Evolutionary conservation across 2,329 filamentous ascomycete species (phyloP).

Genomic region (Pseudogymnoascus sp.): DNA sequence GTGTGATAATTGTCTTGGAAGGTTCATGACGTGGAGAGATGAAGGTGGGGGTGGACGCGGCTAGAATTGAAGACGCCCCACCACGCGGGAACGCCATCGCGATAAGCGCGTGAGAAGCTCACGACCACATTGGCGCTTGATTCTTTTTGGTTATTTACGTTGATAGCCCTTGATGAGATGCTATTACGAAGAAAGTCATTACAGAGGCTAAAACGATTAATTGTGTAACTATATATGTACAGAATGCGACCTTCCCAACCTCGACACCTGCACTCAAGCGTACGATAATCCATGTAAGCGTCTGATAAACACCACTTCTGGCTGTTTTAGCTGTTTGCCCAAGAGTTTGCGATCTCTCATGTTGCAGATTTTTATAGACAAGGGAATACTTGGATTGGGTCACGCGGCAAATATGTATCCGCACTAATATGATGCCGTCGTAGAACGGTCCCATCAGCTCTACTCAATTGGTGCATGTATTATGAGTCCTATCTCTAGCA

Average conservation of each 20-base stretch:
- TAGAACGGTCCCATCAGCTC: background rate
- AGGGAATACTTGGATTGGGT: background rate
- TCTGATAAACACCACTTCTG: background rate
- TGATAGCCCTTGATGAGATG: background rate
- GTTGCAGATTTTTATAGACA: background rate
- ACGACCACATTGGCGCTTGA: background rate
- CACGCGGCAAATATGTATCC: background rate
- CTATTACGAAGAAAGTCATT: background rate
- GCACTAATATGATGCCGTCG: background rate
- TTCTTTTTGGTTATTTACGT: background rate
- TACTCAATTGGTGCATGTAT: background rate
- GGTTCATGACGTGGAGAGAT: background rate
- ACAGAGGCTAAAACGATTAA: background rate
- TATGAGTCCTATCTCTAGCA: background rate
- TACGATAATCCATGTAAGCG: background rate
- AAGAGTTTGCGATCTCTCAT: background rate
- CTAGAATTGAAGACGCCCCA: background rate
- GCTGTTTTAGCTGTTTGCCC: background rate
- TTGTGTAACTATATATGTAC: background rate
- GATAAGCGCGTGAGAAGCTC: background rate
- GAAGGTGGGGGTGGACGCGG: background rate
- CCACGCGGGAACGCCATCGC: background rate
- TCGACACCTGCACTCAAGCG: background rate
- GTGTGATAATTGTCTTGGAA: background rate
- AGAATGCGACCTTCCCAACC: background rate